A percentile compares a stretch with the other conserved stretches of the same genome.
Conservation (phyloP, 495 filamentous ascomycete species). For the Neurospora sp. region DNA sequence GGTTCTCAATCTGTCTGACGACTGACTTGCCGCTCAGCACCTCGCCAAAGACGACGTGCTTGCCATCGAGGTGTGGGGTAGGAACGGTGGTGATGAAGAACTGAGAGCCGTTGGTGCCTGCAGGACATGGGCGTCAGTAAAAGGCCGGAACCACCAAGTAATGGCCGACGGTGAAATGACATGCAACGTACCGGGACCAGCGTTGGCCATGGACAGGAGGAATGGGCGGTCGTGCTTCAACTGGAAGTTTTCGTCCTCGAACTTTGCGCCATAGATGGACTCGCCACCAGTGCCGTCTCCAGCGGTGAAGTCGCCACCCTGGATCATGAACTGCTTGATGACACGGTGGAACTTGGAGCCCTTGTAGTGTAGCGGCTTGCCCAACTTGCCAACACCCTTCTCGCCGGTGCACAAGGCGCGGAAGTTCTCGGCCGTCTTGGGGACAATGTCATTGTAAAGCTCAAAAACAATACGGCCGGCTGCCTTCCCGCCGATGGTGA, state of each 20-base stretch:
- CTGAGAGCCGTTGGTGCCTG: slow-evolving; percentile 87
- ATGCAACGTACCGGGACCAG: slow-evolving; percentile 67
- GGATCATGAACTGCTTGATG: slow-evolving; percentile 98
- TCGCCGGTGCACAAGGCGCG: slow-evolving; percentile 88
- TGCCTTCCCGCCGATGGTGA: slow-evolving; percentile 61
- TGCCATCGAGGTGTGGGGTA: slow-evolving; percentile 89
- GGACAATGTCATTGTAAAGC: slow-evolving; percentile 82
- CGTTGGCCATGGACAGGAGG: slow-evolving; percentile 95
- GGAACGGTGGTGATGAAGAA: slow-evolving; percentile 96
- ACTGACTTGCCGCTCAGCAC: slow-evolving; percentile 88
- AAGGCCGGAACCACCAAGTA: slow-evolving; percentile 2
- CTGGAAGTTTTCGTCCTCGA: slow-evolving; percentile 93
- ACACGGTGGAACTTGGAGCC: slow-evolving; percentile 89
- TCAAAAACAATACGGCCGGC: slow-evolving; percentile 72
- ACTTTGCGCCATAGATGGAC: slow-evolving; percentile 96
- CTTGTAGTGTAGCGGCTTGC: slow-evolving; percentile 87
- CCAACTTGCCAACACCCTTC: slow-evolving; percentile 70
- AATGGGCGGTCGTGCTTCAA: slow-evolving; percentile 92
- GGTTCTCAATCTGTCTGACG: slow-evolving; percentile 81
- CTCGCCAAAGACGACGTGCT: slow-evolving; percentile 98
- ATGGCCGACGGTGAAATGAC: background rate
- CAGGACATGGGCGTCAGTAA: background rate
- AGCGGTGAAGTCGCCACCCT: slow-evolving; percentile 96
- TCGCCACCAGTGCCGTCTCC: slow-evolving; percentile 93
- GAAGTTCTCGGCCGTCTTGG: slow-evolving; percentile 95